These are phyloP conservation scores for Xylaria nigripes DNA, from an alignment of 495 filamentous ascomycete species.

Conservation along the genomic window DNA sequence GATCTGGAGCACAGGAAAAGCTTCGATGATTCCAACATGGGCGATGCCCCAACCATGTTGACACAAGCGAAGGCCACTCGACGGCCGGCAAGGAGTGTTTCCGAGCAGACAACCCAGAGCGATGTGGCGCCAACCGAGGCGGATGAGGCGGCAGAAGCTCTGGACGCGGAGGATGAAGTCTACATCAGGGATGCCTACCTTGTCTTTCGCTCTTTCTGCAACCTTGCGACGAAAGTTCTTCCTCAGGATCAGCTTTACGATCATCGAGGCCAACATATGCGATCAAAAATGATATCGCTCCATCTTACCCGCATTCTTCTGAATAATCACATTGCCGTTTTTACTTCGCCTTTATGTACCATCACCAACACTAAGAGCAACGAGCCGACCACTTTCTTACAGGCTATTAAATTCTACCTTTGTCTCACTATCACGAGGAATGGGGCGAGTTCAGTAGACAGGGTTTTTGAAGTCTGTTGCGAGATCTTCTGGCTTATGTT, in stretches of 20 bases:
- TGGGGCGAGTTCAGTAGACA: constrained; percentile 81
- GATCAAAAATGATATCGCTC: constrained; percentile 90
- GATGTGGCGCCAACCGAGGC: constrained; percentile 31
- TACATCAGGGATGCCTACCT: constrained; percentile 95
- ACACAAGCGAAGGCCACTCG: constrained; percentile 61
- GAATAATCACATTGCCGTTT: constrained; percentile 80
- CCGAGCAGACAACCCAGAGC: constrained; percentile 42
- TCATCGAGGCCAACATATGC: constrained; percentile 87
- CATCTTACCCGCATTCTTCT: constrained; percentile 90
- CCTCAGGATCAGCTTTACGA: constrained; percentile 87
- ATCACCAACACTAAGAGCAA: constrained; percentile 78
- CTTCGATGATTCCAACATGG: constrained; percentile 84
- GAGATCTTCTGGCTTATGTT: constrained; percentile 98
- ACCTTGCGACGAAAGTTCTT: constrained; percentile 85
- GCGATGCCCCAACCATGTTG: constrained; percentile 89
- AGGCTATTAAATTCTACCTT: constrained; percentile 92
- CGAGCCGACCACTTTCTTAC: constrained; percentile 84
- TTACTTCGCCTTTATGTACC: constrained; percentile 80
- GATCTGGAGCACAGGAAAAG: constrained; percentile 90
- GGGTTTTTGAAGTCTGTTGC: constrained; percentile 89
- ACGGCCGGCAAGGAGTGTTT: constrained; percentile 50
- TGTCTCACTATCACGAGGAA: constrained; percentile 91
- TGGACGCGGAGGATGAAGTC: constrained; percentile 90
- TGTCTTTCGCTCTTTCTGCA: constrained; percentile 95
- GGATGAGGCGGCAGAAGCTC: constrained; percentile 50